Conservation (phyloP, 495 filamentous ascomycete genomes). For the Thozetella sp. region DNA sequence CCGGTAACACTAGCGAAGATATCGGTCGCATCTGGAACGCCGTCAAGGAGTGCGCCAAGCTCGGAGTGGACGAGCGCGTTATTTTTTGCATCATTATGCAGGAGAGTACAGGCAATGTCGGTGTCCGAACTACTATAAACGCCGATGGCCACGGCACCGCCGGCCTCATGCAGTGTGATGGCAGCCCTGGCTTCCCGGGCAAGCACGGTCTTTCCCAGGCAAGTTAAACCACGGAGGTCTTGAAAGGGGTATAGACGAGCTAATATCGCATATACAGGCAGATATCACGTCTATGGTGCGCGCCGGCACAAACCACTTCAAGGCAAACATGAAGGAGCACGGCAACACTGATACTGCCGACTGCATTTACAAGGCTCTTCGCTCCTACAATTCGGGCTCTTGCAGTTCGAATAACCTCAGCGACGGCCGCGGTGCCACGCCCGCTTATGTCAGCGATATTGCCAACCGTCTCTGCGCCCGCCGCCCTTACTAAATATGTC, state of each 20-base stretch:
- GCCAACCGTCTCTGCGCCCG: conserved; percentile 39
- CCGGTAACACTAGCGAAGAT: conserved; percentile 31
- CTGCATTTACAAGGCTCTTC: conserved; percentile 39
- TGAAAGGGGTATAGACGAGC: too few relatives aligned
- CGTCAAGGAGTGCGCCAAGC: conserved; percentile 27
- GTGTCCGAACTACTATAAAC: conserved; percentile 31
- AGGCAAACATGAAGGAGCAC: conserved; percentile 28
- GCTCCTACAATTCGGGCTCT: conserved; percentile 42
- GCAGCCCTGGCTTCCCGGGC: conserved; percentile 26
- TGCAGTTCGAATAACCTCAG: conserved; percentile 35
- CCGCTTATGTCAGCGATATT: conserved; percentile 36
- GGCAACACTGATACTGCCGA: conserved; percentile 26
- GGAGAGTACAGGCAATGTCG: conserved; percentile 40
- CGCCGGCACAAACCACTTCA: conserved; percentile 35
- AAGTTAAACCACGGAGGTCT: too few relatives aligned
- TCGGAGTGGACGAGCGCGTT: conserved; percentile 40
- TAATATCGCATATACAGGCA: too few relatives aligned
- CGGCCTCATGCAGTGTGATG: conserved; percentile 37
- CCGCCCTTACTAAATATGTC: too few relatives aligned
- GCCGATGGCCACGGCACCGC: conserved; percentile 29
- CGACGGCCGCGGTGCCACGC: conserved; percentile 31
- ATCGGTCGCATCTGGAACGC: conserved; percentile 33
- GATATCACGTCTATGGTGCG: conserved; percentile 37
- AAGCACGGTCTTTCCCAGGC: conserved; percentile 35
- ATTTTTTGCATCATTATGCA: conserved; percentile 47